These are phyloP conservation scores for Sporothrix sp. DNA, from an alignment of 2,329 filamentous ascomycete species.

Conservation along the genomic window DNA sequence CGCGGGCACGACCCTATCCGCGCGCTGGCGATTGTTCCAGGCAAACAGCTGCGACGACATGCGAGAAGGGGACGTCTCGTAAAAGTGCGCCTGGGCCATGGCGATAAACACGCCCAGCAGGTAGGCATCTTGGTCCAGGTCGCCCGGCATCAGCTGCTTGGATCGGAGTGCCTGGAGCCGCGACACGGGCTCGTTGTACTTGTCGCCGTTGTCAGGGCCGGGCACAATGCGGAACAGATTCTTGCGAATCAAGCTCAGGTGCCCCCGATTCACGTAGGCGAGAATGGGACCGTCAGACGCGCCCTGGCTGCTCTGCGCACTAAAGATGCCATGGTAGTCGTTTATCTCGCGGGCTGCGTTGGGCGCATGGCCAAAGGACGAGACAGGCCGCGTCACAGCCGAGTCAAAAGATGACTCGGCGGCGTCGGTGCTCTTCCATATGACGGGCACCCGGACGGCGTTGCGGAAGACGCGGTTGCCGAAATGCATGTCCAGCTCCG, in stretches of 20 bases:
- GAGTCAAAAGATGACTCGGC: slow-evolving; percentile 27
- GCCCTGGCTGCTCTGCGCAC: slow-evolving; percentile 18
- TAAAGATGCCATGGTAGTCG: slow-evolving; percentile 16
- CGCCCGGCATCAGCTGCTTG: slow-evolving; percentile 37
- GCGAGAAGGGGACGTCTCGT: slow-evolving; percentile 23
- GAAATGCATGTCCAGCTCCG: slow-evolving; percentile 42
- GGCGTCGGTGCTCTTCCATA: slow-evolving; percentile 37
- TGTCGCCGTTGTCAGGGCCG: slow-evolving; percentile 29
- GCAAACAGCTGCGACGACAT: slow-evolving; percentile 21
- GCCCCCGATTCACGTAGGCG: slow-evolving; percentile 39
- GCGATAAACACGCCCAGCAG: slow-evolving; percentile 43
- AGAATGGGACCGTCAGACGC: slow-evolving; percentile 26
- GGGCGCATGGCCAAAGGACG: slow-evolving; percentile 21
- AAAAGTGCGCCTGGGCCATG: slow-evolving; percentile 48
- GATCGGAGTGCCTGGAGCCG: slow-evolving; percentile 38
- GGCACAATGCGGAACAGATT: slow-evolving; percentile 37
- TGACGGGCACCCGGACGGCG: slow-evolving; percentile 37
- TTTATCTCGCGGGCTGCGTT: slow-evolving; percentile 16
- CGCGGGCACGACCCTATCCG: not conserved
- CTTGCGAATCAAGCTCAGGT: slow-evolving; percentile 36
- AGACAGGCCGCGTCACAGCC: slow-evolving; percentile 25
- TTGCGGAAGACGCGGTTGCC: slow-evolving; percentile 36
- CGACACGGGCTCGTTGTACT: slow-evolving; percentile 37
- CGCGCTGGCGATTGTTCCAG: slow-evolving; percentile 10
- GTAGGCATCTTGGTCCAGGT: slow-evolving; percentile 42